Base-by-base conservation (phyloP, 2,329 filamentous ascomycete species). In the Lecanoromycetidae sp. region DNA sequence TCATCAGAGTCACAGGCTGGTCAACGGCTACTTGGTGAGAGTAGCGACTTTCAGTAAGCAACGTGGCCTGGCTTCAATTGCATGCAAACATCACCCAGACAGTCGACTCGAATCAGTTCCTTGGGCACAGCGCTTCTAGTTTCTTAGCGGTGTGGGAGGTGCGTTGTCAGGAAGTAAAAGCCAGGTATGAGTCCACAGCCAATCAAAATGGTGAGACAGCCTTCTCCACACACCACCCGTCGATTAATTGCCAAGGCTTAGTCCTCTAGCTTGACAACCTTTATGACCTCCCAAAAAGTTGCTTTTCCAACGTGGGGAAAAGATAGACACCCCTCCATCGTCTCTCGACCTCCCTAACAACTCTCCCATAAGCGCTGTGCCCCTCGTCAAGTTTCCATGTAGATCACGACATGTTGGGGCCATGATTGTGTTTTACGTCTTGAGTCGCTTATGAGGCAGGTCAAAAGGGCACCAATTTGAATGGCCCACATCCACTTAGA, bases 201-300 rank as follows among this genome's bases (percentile, higher is more conserved):
- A 35, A 40, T 47, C 44, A 36, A 29, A 22, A 8, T 8, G 6
- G 27, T 20, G 12, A 33, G 17, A 27, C 34, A 20, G 13, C 17
- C 4, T 40, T 46, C 44, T 46, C 44, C 36, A 40, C 44, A 46
- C 29, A 46, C 36, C 37, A 40, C 22, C 37, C 36, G 36, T 37
- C 36, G 37, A 30, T 47, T 30, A 15, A 47, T 26, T 22, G 44
- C 33, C 44, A 33, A 41, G 5, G 17, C 22, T 47, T 41, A 13
- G 29, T 7, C 7, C 29, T 47, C 44, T 41, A 47, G 44, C 15
- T n/a, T 20, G 22, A 3, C 29, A 43, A 43, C 39, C 39, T 43
- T 22, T 17, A 33, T 23, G 10, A 1, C 25, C 22, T 17, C 17
- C 36, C 44, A 35, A 32, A 17, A 25, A 19, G 17, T 41, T n/a